Evolutionary conservation across 352 stramenopile genomes (phyloP), one percentile per base, ranked within the genome.

Genomic region (Globisporangium splendens): DNA sequence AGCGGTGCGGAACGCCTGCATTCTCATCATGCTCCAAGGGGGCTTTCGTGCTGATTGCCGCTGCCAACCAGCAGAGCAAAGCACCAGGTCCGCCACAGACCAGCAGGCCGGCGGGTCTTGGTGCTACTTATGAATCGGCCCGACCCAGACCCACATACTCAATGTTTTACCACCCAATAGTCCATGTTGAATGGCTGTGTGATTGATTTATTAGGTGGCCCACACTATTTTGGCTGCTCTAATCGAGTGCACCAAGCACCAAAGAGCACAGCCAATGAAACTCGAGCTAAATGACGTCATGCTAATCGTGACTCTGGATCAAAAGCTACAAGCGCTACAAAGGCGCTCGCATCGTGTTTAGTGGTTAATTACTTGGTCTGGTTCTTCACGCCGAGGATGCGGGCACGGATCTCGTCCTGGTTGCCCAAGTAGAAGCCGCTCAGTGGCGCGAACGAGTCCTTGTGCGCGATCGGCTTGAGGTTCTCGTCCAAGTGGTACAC

Each of bases 371-470:
- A 98, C 77, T 98, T 98, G 69, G 96, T 98, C 81, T 98, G 96
- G 76, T 98, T 98, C 88, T 98, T 98, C 59, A 98, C 95, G 43
- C 93, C 94, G 62, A 98, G 91, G 76, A 99, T 99, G 58, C 96
- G 89, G 39, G 82, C 82, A 55, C 91, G 92, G 73, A 99, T 98
- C 50, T 96, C 96, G 49, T 98, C 91, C 72, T 98, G 94, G 78
- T 99, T 92, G 62, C 97, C 96, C 21, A 93, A 67, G 65, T 93
- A 93, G 64, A 89, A 89, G 41, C 71, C 83, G 24, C 58, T 79
- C 46, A 95, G 77, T 31, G 94, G 96, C 48, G 83, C 80, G 56
- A 98, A 89, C 38, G 81, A 82, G 56, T 95, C 77, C 62, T 75
- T 74, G 67, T 95, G 80, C 38, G 76, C 71, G 56, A 95, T 92